Evolutionary conservation across 495 filamentous ascomycete genomes (phyloP), one percentile per base, ranked within the genome.

Genomic region (Mytilinidion resinicola): DNA sequence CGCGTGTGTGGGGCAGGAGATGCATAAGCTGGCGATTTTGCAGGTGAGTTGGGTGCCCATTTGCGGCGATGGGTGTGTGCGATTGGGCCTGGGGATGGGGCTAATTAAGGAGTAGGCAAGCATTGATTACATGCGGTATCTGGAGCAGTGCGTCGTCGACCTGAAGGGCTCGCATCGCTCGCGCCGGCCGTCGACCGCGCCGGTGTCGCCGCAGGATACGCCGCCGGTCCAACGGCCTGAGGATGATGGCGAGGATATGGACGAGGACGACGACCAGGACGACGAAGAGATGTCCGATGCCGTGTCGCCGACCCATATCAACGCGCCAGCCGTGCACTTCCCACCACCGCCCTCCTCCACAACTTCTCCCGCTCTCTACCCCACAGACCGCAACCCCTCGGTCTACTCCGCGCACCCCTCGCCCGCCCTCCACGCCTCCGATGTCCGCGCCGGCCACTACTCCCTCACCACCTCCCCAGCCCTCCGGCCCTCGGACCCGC

Each of bases 21-120:
- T 98, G 93, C 93, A 98, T 73, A 98, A 98, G 76, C 78, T 98
- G 49, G 91, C 90, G 1, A 96, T 98, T 60, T 77, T 98, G 48
- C 90, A 96, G 84, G 93, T 93, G 72, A 15, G 30, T 33, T 21
- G 19, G 19, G 30, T 44, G 37, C n/a, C n/a, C n/a, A n/a, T n/a
- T n/a, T n/a, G n/a, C n/a, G n/a, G n/a, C n/a, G n/a, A n/a, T n/a
- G n/a, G n/a, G n/a, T n/a, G n/a, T n/a, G n/a, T n/a, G n/a, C n/a
- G n/a, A n/a, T n/a, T n/a, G n/a, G n/a, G n/a, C n/a, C n/a, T n/a
- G n/a, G n/a, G n/a, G n/a, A n/a, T n/a, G 17, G 37, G 1, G 37
- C 46, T 56, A 33, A 35, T 15, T 9, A 43, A n/a, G 39, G 34
- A 37, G 21, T 53, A 96, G 91, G 88, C 93, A 17, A 95, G 90